These are phyloP conservation scores for Suillus luteus DNA, from an alignment of 768 basidiomycete species.

Conservation along the genomic window DNA sequence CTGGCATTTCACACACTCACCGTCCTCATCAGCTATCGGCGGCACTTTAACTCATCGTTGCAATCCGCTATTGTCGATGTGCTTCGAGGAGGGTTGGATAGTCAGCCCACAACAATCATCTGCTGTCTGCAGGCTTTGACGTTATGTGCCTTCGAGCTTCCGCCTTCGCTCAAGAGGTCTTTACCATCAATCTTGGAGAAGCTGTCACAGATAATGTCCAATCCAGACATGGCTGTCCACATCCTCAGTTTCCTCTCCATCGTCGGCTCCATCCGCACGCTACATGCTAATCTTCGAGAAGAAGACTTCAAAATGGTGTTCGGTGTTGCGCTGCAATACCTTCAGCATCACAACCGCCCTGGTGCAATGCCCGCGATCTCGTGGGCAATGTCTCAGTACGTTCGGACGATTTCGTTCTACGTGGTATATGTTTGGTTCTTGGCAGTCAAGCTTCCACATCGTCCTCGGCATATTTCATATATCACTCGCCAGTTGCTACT, in stretches of 20 bases:
- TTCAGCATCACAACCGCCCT: conserved; percentile 82
- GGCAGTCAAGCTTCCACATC: conserved; percentile 77
- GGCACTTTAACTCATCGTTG: conserved; percentile 69
- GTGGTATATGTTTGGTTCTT: conserved; percentile 96
- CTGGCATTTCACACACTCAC: conserved; percentile 86
- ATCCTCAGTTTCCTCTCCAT: conserved; percentile 91
- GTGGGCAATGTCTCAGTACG: conserved; percentile 89
- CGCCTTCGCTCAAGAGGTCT: conserved; percentile 75
- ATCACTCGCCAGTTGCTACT: conserved; percentile 85
- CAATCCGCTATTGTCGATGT: conserved; percentile 74
- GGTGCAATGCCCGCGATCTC: conserved; percentile 62
- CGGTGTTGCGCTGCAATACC: conserved; percentile 90
- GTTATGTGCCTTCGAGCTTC: conserved; percentile 85
- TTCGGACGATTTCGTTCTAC: conserved; percentile 86
- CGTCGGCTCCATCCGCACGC: conserved; percentile 73
- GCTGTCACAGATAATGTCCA: conserved; percentile 92
- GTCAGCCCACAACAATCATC: conserved; percentile 75
- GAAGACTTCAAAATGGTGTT: conserved; percentile 92
- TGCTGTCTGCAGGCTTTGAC: conserved; percentile 90
- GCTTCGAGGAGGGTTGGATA: conserved; percentile 68
- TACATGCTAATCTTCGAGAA: conserved; percentile 91
- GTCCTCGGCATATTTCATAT: conserved; percentile 79
- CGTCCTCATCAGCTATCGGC: conserved; percentile 84
- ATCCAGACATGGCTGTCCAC: conserved; percentile 91
- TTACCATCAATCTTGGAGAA: conserved; percentile 82